Percentiles rank a stretch among this genome's conserved stretches.
Conservation (phyloP, 805 yeast genomes). For the Wickerhamomyces hampshirensis region DNA sequence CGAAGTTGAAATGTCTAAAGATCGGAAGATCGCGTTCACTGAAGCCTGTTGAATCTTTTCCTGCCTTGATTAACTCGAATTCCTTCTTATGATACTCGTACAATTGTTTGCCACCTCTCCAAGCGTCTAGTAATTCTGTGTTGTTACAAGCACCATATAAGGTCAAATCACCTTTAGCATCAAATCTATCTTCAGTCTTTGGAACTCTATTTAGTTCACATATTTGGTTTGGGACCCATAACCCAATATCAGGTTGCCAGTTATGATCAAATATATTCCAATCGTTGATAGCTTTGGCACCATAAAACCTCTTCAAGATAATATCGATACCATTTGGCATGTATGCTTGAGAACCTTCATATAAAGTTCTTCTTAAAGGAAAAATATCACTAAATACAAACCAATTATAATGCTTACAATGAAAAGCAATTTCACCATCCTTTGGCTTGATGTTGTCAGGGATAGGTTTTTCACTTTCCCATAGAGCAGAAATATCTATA, state of each 20-base stretch:
- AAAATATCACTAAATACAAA: constrained; percentile 30
- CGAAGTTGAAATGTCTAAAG: constrained; percentile 25
- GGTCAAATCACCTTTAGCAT: constrained; percentile 26
- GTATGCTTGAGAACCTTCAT: constrained; percentile 44
- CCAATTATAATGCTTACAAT: constrained; percentile 27
- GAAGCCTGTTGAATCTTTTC: constrained; percentile 15
- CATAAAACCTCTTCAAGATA: constrained; percentile 35
- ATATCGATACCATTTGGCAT: constrained; percentile 35
- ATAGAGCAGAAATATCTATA: constrained; percentile 43
- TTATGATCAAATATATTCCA: constrained; percentile 17
- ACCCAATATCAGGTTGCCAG: constrained; percentile 38
- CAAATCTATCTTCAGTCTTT: constrained; percentile 20
- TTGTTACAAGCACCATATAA: constrained; percentile 37
- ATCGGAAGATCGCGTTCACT: constrained; percentile 31
- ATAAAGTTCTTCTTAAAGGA: constrained; percentile 38
- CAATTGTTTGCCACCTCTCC: constrained; percentile 25
- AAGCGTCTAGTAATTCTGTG: constrained; percentile 34
- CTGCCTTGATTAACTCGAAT: constrained; percentile 29
- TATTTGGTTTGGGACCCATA: constrained; percentile 43
- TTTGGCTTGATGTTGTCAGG: constrained; percentile 9
- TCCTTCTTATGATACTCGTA: constrained; percentile 26
- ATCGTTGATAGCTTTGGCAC: constrained; percentile 22
- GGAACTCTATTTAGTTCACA: constrained; percentile 30
- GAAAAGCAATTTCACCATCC: constrained; percentile 18
- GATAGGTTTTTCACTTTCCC: constrained; percentile 14